These are phyloP conservation scores for Cucumis hystrix DNA, from an alignment of 306 rosid genomes.

Conservation along the genomic window DNA sequence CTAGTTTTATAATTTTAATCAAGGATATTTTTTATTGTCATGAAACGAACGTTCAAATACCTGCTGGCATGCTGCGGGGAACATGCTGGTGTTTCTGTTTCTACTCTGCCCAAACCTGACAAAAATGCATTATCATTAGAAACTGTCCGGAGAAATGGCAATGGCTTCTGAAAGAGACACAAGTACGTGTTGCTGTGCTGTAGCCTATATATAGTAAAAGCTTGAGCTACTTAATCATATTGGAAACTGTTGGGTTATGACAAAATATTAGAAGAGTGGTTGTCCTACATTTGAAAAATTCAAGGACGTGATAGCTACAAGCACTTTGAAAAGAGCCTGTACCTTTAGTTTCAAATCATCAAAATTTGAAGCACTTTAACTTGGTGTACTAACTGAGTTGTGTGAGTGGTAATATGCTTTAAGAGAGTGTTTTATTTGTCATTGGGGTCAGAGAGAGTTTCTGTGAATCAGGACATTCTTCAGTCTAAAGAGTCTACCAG, in stretches of 20 bases:
- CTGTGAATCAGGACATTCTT: background rate
- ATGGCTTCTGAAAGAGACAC: background rate
- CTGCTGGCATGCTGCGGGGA: conserved; percentile 58
- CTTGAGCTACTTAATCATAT: background rate
- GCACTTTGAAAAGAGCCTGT: too few relatives aligned
- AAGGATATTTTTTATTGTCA: background rate
- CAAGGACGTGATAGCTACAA: too few relatives aligned
- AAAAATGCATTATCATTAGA: background rate
- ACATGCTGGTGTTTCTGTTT: conserved; percentile 62
- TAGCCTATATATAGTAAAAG: background rate
- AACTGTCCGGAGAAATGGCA: background rate
- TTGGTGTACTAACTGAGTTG: too few relatives aligned
- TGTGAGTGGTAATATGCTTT: too few relatives aligned
- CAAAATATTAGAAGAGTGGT: too few relatives aligned
- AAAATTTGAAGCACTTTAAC: too few relatives aligned
- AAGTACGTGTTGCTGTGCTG: background rate
- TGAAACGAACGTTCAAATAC: conserved; percentile 13
- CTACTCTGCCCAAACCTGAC: conserved; percentile 80
- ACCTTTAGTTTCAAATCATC: too few relatives aligned
- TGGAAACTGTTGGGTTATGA: background rate
- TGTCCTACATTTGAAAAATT: too few relatives aligned
- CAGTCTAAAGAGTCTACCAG: background rate
- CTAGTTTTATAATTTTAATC: too few relatives aligned
- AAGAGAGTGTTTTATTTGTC: too few relatives aligned
- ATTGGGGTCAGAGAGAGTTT: too few relatives aligned